These are phyloP conservation scores for Ceratobasidium sp. DNA, from an alignment of 1,284 basidiomycete species.

Conservation along the genomic window DNA sequence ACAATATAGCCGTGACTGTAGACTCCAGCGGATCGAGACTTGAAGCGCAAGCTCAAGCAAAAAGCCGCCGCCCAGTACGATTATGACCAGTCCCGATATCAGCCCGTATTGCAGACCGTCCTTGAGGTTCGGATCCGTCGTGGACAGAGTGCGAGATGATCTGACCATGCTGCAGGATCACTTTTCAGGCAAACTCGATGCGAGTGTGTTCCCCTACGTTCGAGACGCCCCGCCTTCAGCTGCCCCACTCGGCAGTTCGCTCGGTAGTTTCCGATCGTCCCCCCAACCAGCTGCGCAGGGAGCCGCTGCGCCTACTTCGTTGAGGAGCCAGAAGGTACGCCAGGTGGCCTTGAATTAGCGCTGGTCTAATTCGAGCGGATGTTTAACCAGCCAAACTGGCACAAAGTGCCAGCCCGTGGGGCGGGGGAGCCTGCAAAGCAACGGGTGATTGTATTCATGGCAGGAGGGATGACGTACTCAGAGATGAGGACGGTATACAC, in stretches of 20 bases:
- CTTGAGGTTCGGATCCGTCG: conserved; percentile 65
- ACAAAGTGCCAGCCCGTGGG: conserved; percentile 66
- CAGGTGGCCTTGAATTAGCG: conserved; percentile 15
- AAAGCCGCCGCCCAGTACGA: conserved; percentile 79
- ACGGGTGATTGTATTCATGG: conserved; percentile 89
- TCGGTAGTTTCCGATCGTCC: conserved; percentile 57
- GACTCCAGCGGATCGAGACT: conserved; percentile 75
- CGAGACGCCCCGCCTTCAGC: conserved; percentile 77
- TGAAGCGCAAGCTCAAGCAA: conserved; percentile 80
- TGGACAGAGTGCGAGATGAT: not conserved
- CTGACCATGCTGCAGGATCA: conserved; percentile 68
- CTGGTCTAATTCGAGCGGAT: conserved; percentile 52
- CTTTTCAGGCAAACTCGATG: conserved; percentile 77
- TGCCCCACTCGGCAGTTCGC: conserved; percentile 56
- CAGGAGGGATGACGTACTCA: conserved; percentile 95
- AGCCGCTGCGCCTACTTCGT: conserved; percentile 61
- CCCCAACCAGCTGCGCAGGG: conserved; percentile 48
- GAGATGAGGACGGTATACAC: conserved; percentile 91
- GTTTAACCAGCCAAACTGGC: conserved; percentile 73
- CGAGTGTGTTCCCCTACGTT: conserved; percentile 85
- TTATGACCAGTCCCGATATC: conserved; percentile 94
- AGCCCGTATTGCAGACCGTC: conserved; percentile 83
- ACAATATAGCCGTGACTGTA: conserved; percentile 49
- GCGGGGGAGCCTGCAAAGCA: conserved; percentile 66
- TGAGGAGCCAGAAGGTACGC: conserved; percentile 66